Percentiles rank a stretch among this genome's conserved stretches.
phyloP scores from a whole-genome alignment of 441 rosid species.

The Arabidopsis lyrata region DNA sequence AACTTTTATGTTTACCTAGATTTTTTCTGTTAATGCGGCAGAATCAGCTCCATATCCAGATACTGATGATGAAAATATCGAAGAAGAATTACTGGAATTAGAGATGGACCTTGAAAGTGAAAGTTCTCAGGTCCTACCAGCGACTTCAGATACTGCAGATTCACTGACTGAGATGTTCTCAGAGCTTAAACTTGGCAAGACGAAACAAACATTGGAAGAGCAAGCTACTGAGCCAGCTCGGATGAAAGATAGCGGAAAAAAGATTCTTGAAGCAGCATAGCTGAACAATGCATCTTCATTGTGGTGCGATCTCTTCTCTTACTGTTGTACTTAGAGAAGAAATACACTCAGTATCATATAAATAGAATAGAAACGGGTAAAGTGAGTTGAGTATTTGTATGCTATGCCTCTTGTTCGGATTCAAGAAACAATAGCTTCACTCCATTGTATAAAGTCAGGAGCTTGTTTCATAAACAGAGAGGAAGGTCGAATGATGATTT shows the following conservation, averaged over 20 bases:
- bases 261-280: slow-evolving; percentile 60
- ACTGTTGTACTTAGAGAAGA: background rate
- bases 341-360: background rate
- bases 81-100: slow-evolving; percentile 69
- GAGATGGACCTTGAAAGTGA: slow-evolving; percentile 66
- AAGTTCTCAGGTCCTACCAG: slow-evolving; percentile 37
- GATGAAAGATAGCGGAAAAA: slow-evolving; percentile 44
- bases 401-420: slow-evolving; percentile 20
- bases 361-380: slow-evolving; percentile 13
- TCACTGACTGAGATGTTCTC: slow-evolving; percentile 57
- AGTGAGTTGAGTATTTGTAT: slow-evolving; percentile 24
- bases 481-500: slow-evolving; percentile 2
- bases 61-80: slow-evolving; percentile 72
- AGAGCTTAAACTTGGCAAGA: slow-evolving; percentile 60
- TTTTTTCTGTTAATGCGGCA: slow-evolving; percentile 43
- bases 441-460: slow-evolving; percentile 23
- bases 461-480: too few species aligned
- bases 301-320: slow-evolving; percentile 24
- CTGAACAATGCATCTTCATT: slow-evolving; percentile 17
- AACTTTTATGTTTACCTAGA: slow-evolving; percentile 16
- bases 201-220: slow-evolving; percentile 28
- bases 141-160: slow-evolving; percentile 47
- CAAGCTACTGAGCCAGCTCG: slow-evolving; percentile 38
- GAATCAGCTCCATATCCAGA: slow-evolving; percentile 57
- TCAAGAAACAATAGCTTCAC: slow-evolving; percentile 31